phyloP scores from a whole-genome alignment of 441 rosid species.

The Gossypium laxum region DNA sequence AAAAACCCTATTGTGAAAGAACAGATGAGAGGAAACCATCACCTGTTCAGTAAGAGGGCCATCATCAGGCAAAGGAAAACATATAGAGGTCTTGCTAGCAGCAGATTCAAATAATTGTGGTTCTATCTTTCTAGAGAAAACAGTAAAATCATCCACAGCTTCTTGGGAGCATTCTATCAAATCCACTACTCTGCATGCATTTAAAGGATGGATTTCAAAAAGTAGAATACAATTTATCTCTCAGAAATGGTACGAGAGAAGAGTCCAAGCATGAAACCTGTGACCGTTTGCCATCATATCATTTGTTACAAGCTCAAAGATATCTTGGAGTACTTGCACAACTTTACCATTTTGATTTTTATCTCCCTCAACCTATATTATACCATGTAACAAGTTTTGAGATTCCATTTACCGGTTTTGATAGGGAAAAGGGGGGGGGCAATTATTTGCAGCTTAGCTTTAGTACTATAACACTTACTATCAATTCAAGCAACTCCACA shows the following conservation, averaged over 20 bases:
- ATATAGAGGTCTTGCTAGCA: constrained; percentile 40
- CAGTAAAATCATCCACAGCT: constrained; percentile 27
- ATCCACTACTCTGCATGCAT: constrained; percentile 47
- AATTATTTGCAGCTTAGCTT: constrained; percentile 12
- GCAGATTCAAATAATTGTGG: constrained; percentile 67
- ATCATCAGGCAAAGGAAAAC: constrained; percentile 75
- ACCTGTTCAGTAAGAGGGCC: constrained; percentile 59
- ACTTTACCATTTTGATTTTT: constrained; percentile 44
- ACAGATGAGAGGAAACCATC: neutral
- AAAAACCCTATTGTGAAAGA: neutral
- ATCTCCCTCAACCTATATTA: constrained; percentile 51
- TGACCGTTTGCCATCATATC: constrained; percentile 77
- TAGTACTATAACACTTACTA: constrained; percentile 42
- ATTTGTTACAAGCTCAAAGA: constrained; percentile 74
- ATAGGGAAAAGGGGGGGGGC: neutral
- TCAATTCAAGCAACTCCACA: constrained; percentile 63
- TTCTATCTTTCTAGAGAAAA: constrained; percentile 43
- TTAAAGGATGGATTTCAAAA: constrained; percentile 9
- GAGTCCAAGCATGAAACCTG: constrained; percentile 39
- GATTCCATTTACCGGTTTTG: constrained; percentile 1
- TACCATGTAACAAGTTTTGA: constrained; percentile 2
- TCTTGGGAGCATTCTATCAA: constrained; percentile 29
- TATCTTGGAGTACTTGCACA: constrained; percentile 83
- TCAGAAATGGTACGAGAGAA: constrained; percentile 9
- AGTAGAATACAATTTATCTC: constrained; percentile 12